Evolutionary conservation across 2,329 filamentous ascomycete species (phyloP).

Genomic region (Blastomyces percursus): DNA sequence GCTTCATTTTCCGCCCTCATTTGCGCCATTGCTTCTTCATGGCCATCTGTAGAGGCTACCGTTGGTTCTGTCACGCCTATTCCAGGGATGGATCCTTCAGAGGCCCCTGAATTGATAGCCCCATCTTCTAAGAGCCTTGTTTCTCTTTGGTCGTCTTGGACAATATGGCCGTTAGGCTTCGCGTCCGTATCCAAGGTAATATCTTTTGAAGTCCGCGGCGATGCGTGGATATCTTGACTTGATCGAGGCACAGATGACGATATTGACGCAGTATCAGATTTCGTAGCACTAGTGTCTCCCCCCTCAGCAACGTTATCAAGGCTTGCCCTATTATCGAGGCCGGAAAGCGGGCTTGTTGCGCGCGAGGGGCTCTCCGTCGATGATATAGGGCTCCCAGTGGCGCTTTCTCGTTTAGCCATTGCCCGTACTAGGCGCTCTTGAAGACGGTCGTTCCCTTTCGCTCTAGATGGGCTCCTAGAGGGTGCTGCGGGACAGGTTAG

Average conservation of each 20-base stretch:
- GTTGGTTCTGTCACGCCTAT: slow-evolving; percentile 13
- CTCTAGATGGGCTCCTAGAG: slow-evolving; percentile 55
- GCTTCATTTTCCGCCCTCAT: slow-evolving; percentile 42
- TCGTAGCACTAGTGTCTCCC: slow-evolving; percentile 15
- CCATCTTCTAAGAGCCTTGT: not conserved
- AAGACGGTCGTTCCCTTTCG: slow-evolving; percentile 64
- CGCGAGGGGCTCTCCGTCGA: slow-evolving; percentile 43
- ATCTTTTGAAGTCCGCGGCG: slow-evolving; percentile 22
- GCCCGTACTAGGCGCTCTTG: slow-evolving; percentile 85
- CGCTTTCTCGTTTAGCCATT: slow-evolving; percentile 59
- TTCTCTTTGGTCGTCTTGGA: slow-evolving; percentile 3
- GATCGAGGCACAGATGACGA: slow-evolving; percentile 14
- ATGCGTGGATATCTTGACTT: slow-evolving; percentile 23
- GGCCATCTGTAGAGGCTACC: slow-evolving; percentile 19
- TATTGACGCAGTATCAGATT: slow-evolving; percentile 13
- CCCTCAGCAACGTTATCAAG: slow-evolving; percentile 20
- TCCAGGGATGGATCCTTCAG: slow-evolving; percentile 14
- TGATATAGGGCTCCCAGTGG: slow-evolving; percentile 37
- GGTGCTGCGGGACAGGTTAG: slow-evolving; percentile 29
- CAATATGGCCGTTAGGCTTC: not conserved
- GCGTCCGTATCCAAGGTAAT: slow-evolving; percentile 14
- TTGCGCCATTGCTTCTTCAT: slow-evolving; percentile 38
- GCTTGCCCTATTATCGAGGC: slow-evolving; percentile 32
- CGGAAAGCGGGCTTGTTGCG: slow-evolving; percentile 41
- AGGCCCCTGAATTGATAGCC: not conserved